phyloP scores from a whole-genome alignment of 2,329 filamentous ascomycete species.

The Plenodomus lindquistii region DNA sequence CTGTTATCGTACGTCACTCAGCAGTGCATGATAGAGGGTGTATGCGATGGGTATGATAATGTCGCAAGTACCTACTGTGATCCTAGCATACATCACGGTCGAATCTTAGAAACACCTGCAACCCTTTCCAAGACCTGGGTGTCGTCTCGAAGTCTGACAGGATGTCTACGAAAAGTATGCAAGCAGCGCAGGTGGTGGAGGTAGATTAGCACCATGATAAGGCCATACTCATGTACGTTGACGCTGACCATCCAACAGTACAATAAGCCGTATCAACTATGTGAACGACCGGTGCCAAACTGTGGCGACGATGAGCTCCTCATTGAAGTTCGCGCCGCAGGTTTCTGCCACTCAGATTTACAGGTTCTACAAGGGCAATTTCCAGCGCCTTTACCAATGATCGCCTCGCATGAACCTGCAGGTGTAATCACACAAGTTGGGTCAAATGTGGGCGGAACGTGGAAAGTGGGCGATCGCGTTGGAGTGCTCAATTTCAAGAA shows the following conservation, averaged over 20 bases:
- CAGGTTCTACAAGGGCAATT: constrained; percentile 32
- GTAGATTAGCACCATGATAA: constrained; percentile 14
- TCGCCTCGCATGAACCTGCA: constrained; percentile 41
- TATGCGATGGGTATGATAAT: not conserved
- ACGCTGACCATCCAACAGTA: constrained; percentile 9
- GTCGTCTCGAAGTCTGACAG: not conserved
- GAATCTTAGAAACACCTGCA: no score
- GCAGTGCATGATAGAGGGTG: not conserved
- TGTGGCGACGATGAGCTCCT: constrained; percentile 27
- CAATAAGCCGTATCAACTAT: constrained; percentile 20
- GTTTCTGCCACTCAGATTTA: constrained; percentile 34
- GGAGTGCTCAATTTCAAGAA: constrained; percentile 33
- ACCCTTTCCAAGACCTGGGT: no score
- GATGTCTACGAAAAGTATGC: constrained; percentile 19
- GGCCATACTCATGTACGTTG: not conserved
- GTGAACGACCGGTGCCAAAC: constrained; percentile 15
- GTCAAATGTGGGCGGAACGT: constrained; percentile 25
- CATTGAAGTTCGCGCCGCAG: constrained; percentile 26
- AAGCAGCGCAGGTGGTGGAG: constrained; percentile 22
- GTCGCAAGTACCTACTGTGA: not conserved
- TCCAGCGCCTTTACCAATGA: constrained; percentile 27
- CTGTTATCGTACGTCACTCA: not conserved
- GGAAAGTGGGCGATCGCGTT: constrained; percentile 37
- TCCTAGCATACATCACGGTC: no score
- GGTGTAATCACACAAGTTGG: constrained; percentile 35